Base-by-base conservation (phyloP, 805 yeast species). In the Myxozyma melibiosi region DNA sequence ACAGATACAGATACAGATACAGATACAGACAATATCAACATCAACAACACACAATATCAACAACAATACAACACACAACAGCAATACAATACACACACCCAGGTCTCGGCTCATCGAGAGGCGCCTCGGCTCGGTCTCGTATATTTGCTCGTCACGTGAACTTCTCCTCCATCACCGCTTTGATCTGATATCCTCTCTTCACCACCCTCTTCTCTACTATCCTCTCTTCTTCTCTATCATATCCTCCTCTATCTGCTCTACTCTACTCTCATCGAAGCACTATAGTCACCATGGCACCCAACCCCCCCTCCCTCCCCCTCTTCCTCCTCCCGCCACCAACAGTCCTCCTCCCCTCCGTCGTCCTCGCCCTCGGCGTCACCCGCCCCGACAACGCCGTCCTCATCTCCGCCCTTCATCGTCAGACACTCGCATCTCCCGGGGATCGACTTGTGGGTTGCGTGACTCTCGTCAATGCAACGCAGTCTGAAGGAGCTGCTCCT, bases 341-440 rank as follows among this genome's bases (percentile, higher is more conserved):
- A 16, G 62, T 51, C 30, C 42, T 58, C 20, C 30, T 54, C 14
- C 62, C 62, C 7, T 51, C 53, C 25, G 57, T 58, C 18, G 42
- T 55, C 33, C 42, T 58, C 27, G 42, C 58, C 5, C 43, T 53
- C 14, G 30, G 24, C 31, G 44, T 58, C 16, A 18, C 57, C 18
- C 38, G 55, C 3, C 53, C 42, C 11, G 62, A 58, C 25, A 54
- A 58, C 44, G 48, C 54, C 18, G 51, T 51, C 14, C 44, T 58
- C 27, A 40, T 52, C 22, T 20, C 44, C 5, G 38, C 30, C n/a
- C 40, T 49, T 11, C 30, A 28, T 31, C 9, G 13, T n/a, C n/a
- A n/a, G n/a, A n/a, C n/a, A n/a, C n/a, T n/a, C 7, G n/a, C 25
- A n/a, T 4, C 49, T n/a, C 5, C 20, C n/a, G n/a, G 43, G 41